These are phyloP conservation scores for Chaetomium globosum DNA, from an alignment of 2,329 filamentous ascomycete species.

Conservation along the genomic window DNA sequence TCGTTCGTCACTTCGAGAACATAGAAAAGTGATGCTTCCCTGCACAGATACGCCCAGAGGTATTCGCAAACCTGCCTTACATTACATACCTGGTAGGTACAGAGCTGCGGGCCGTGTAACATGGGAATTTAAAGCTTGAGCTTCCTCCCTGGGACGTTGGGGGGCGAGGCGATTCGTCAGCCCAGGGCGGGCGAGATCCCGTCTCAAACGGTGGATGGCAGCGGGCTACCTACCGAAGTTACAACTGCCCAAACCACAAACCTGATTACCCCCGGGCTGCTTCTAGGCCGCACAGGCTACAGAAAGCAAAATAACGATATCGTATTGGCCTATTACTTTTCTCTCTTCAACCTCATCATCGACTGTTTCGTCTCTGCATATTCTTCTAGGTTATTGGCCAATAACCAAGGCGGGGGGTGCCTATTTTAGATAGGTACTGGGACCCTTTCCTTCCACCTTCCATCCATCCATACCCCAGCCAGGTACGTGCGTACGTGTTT, in stretches of 20 bases:
- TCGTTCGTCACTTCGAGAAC: background rate
- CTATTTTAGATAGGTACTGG: background rate
- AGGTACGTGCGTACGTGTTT: background rate
- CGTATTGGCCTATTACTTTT: background rate
- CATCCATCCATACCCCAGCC: too few relatives aligned
- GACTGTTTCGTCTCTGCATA: background rate
- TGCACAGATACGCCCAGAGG: too few relatives aligned
- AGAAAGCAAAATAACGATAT: background rate
- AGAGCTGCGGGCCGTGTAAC: background rate
- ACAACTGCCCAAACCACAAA: background rate
- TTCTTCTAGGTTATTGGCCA: background rate
- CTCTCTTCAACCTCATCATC: background rate
- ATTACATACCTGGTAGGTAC: too few relatives aligned
- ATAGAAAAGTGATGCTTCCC: background rate
- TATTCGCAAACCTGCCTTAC: too few relatives aligned
- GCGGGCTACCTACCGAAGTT: background rate
- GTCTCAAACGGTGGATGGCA: too few relatives aligned
- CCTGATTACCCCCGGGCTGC: background rate
- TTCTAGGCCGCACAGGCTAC: background rate
- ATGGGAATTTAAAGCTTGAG: background rate
- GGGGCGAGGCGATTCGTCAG: constrained; percentile 9
- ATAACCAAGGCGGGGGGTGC: background rate
- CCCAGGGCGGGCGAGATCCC: background rate
- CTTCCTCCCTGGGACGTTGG: background rate
- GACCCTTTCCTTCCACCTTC: background rate